Conservation (phyloP, 768 basidiomycete genomes). For the Ramaria sp. region DNA sequence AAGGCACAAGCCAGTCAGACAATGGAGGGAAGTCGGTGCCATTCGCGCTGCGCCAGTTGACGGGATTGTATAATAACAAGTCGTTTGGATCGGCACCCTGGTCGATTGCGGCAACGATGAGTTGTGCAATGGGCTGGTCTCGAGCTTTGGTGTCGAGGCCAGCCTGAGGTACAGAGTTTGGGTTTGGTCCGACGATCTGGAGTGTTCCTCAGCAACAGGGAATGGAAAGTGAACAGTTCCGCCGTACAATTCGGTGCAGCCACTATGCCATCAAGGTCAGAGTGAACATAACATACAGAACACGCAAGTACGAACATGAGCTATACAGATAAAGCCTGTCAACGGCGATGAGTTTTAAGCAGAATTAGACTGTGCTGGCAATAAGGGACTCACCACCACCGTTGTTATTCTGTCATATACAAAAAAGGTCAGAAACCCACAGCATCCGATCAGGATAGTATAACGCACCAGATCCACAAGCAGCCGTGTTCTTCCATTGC, state of each 20-base stretch:
- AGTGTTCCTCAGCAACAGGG: background rate
- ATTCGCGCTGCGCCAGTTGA: slow-evolving; percentile 37
- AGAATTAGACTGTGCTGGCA: background rate
- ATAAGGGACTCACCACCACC: slow-evolving; percentile 17
- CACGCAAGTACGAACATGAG: slow-evolving; percentile 31
- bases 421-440: background rate
- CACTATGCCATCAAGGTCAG: slow-evolving; percentile 17
- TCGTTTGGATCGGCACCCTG: slow-evolving; percentile 32
- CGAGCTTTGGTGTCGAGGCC: slow-evolving; percentile 41
- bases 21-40: slow-evolving; percentile 29
- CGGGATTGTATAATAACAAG: slow-evolving; percentile 36
- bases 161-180: slow-evolving; percentile 41
- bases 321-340: slow-evolving; percentile 46
- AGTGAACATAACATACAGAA: background rate
- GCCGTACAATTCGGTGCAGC: slow-evolving; percentile 29
- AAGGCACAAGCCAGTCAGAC: slow-evolving; percentile 38
- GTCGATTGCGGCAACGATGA: slow-evolving; percentile 31
- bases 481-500: slow-evolving; percentile 36
- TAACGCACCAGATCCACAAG: slow-evolving; percentile 41
- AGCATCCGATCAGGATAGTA: background rate
- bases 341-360: background rate
- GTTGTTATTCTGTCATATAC: slow-evolving; percentile 17
- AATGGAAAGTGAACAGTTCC: background rate
- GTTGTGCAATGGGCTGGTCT: slow-evolving; percentile 36
- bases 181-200: slow-evolving; percentile 39